phyloP scores from a whole-genome alignment of 2,329 filamentous ascomycete species.

The Myriosclerotinia scirpicola region DNA sequence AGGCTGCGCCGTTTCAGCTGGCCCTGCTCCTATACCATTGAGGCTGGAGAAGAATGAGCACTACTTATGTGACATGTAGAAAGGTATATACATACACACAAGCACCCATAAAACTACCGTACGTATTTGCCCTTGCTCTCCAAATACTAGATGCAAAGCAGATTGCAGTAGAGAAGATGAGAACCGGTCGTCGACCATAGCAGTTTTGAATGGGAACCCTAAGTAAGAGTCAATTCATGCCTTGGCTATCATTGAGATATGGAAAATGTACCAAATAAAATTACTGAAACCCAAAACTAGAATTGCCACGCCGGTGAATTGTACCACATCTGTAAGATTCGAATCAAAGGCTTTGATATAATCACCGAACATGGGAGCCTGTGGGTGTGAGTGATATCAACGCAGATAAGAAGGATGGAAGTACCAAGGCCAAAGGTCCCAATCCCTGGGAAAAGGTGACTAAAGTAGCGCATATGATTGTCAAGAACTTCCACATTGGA shows the following conservation, averaged over 20 bases:
- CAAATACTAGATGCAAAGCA: slow-evolving; percentile 49
- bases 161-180: slow-evolving; percentile 48
- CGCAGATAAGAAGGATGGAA: not conserved
- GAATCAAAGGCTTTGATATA: slow-evolving; percentile 50
- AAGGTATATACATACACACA: slow-evolving; percentile 44
- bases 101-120: slow-evolving; percentile 63
- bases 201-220: slow-evolving; percentile 49
- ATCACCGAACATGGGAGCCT: slow-evolving; percentile 53
- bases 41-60: slow-evolving; percentile 39
- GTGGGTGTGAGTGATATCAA: slow-evolving; percentile 10
- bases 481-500: slow-evolving; percentile 46
- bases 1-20: slow-evolving; percentile 61
- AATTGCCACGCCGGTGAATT: slow-evolving; percentile 48
- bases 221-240: not conserved
- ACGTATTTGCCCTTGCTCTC: slow-evolving; percentile 57
- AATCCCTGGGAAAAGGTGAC: slow-evolving; percentile 45
- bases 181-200: slow-evolving; percentile 50
- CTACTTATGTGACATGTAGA: no score
- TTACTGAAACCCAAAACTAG: slow-evolving; percentile 52
- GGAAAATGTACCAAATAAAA: slow-evolving; percentile 47
- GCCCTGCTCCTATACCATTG: slow-evolving; percentile 59
- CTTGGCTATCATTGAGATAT: not conserved
- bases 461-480: slow-evolving; percentile 42
- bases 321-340: not conserved
- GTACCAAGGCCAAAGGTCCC: slow-evolving; percentile 42